Evolutionary conservation across 2,329 filamentous ascomycete species (phyloP).

Genomic region (Mariannaea elegans): DNA sequence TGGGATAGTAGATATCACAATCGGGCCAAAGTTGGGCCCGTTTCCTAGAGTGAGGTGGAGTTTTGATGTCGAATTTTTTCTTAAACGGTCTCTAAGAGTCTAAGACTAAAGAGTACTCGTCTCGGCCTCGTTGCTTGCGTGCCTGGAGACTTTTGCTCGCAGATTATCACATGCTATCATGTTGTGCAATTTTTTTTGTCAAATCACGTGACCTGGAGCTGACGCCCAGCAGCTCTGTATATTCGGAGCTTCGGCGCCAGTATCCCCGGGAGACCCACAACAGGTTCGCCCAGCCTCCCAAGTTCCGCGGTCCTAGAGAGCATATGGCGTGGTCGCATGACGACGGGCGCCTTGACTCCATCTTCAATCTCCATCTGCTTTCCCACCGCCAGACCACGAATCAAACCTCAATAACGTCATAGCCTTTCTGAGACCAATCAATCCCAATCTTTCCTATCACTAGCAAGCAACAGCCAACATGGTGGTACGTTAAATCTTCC

Average conservation of each 20-base stretch:
- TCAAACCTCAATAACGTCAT: slow-evolving; percentile 16
- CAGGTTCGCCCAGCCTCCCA: slow-evolving; percentile 11
- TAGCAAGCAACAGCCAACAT: slow-evolving; percentile 36
- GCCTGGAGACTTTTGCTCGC: too few species aligned
- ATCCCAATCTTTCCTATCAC: not conserved
- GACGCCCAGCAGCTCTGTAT: slow-evolving; percentile 8
- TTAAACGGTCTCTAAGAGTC: not conserved
- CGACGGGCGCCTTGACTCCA: slow-evolving; percentile 27
- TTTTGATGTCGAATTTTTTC: not conserved
- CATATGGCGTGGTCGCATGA: slow-evolving; percentile 38
- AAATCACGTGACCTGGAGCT: slow-evolving; percentile 30
- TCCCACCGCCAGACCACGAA: not conserved
- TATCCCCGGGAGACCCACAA: slow-evolving; percentile 29
- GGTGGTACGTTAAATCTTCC: slow-evolving; percentile 42
- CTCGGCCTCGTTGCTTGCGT: too few species aligned
- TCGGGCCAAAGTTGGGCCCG: slow-evolving; percentile 22
- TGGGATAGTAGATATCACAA: slow-evolving; percentile 16
- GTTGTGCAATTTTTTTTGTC: not conserved
- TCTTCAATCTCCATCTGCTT: slow-evolving; percentile 27
- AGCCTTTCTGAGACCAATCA: not conserved
- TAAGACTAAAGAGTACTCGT: not conserved
- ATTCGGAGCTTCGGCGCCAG: slow-evolving; percentile 36
- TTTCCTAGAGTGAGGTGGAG: not conserved
- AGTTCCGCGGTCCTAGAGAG: slow-evolving; percentile 21
- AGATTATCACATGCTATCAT: slow-evolving; percentile 13